Evolutionary conservation across 179 eudicot species (phyloP), one percentile per base, ranked within the genome.

Genomic region (Beta corolliflora): DNA sequence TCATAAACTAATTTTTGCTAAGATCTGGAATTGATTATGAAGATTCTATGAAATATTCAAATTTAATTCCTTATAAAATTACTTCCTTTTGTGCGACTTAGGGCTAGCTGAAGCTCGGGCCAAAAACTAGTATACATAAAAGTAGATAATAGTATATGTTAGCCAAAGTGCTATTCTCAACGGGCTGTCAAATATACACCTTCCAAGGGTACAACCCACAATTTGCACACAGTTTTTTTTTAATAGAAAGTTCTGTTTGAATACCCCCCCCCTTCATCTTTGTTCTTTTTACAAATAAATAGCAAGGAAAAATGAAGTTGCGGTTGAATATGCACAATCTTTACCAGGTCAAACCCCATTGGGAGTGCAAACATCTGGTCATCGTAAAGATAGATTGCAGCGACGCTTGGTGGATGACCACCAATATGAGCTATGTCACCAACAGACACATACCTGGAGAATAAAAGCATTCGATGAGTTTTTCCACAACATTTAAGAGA

Each of bases 361-460:
- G 99, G 97, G 81, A 77, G 91, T 53, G 89, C 79, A 76, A 94
- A 94, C 21, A 87, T 79, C 80, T 87, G 82, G 41, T 89, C 89
- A 50, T 86, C 79, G 77, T 91, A 78, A 71, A 75, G 92, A 83
- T 94, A 97, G 46, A 94, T 87, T 76, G 99, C 91, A 55, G 98
- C 97, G 77, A 93, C 95, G 84, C 86, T 97, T 48, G 98, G 99
- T 75, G 97, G 93, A 87, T 97, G 98, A 85, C 73, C 69, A 56
- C 99, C 97, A 54, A 91, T 79, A 81, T 81, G 99, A 78, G 98
- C 94, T 76, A 94, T 84, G 82, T 97, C 99, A 74, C 99, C 99
- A 76, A 97, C 75, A 25, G 97, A 90, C 75, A 93, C 86, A 68
- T 97, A 97, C 89, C 99, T 94, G 91, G 73, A 88, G 87, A 81